A percentile compares a stretch with the other conserved stretches of the same genome.
These are phyloP conservation scores for Phylloporus scabripes DNA, from an alignment of 768 basidiomycete genomes.

Conservation along the genomic window DNA sequence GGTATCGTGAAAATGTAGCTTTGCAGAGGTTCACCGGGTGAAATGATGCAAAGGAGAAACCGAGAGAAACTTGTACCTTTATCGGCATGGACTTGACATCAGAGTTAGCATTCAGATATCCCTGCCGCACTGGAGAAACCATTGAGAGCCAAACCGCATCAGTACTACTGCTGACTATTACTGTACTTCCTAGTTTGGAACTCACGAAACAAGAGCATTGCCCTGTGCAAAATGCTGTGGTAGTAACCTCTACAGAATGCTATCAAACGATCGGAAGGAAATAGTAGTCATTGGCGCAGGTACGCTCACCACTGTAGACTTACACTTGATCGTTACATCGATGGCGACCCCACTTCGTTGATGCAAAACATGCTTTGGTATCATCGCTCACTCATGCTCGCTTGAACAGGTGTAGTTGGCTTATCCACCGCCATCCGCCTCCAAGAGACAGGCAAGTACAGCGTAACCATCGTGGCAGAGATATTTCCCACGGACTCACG, in stretches of 20 bases:
- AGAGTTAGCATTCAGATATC: too few species aligned
- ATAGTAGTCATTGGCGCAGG: slow-evolving; percentile 40
- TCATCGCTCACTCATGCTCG: neutral
- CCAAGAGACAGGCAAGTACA: slow-evolving; percentile 56
- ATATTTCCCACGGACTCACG: slow-evolving; percentile 67
- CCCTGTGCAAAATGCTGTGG: too few species aligned
- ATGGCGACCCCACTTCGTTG: neutral
- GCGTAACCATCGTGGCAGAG: slow-evolving; percentile 67
- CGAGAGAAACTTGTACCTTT: too few species aligned
- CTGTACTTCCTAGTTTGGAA: too few species aligned
- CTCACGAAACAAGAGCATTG: too few species aligned
- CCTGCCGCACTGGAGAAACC: too few species aligned
- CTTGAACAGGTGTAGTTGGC: slow-evolving; percentile 61
- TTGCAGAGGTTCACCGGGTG: neutral
- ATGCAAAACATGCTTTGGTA: neutral
- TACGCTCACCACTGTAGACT: slow-evolving; percentile 8
- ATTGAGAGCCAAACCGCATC: too few species aligned
- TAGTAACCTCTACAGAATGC: neutral
- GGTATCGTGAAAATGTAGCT: neutral
- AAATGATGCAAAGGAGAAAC: too few species aligned
- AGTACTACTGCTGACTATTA: too few species aligned
- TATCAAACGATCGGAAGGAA: slow-evolving; percentile 18
- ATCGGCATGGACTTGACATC: too few species aligned
- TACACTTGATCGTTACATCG: neutral
- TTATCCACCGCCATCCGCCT: slow-evolving; percentile 69